Evolutionary conservation across 2,329 filamentous ascomycete species (phyloP), one percentile per base, ranked within the genome.

Genomic region (Pseudogymnoascus sp.): DNA sequence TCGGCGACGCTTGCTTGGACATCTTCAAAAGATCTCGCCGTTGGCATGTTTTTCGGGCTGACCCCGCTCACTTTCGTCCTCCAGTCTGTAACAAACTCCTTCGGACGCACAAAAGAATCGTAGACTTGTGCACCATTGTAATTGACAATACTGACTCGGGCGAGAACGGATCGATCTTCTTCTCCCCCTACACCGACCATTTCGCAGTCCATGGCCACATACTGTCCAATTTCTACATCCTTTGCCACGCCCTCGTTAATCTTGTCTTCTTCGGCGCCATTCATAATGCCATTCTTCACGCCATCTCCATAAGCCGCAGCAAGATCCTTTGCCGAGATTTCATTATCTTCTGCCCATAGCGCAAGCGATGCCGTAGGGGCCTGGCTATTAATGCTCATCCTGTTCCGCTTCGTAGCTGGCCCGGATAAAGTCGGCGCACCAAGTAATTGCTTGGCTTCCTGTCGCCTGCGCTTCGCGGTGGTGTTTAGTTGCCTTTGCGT

Each of bases 81-180:
- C 88, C 93, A 99, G 75, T 99, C 90, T 13, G 89, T 92, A 1
- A 99, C 90, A 63, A 79, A 80, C 71, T 92, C 87, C 64, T 86
- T 85, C 0, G 91, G 89, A 62, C 84, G 83, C 8, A 97, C 95
- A 72, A 89, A 97, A 11, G 90, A 93, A 78, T 99, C 95, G 81
- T 97, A 97, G 53, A 99, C 79, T 74, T 96, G 91, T 29, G 89
- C 84, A 16, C 93, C 93, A 73, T 97, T 91, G 75, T 93, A 99
- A 75, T 97, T 96, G 68, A 97, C 93, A 14, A 96, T 79, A 72
- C 90, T 96, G 63, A 93, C 91, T 56, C 95, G 85, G 1, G 95
- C 95, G 50, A 99, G 83, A 0, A 86, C 86, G 37, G 91, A 92
- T 72, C 86, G 83, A 67, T 87, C 81, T 21, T 85, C 83, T 61